Conservation (phyloP, 495 filamentous ascomycete genomes). For the Tuber brumale region DNA sequence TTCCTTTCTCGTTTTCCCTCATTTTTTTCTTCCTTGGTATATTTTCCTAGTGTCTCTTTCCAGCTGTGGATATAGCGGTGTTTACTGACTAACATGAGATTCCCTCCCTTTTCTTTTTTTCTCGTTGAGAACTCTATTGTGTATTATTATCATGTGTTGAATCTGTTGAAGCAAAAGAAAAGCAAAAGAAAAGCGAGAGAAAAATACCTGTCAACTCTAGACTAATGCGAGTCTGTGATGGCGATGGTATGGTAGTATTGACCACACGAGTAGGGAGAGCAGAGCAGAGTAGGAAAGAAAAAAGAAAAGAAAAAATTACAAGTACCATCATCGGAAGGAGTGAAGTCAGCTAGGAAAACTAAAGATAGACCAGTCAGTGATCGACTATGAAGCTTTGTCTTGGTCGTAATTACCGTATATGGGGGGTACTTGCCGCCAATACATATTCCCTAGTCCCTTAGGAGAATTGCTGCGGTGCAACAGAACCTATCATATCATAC, state of each 20-base stretch:
- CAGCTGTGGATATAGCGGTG: background rate
- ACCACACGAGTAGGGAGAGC: background rate
- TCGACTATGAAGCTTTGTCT: background rate
- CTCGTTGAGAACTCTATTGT: background rate
- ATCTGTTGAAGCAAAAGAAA: background rate
- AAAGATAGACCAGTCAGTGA: background rate
- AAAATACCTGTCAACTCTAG: background rate
- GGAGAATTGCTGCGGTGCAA: background rate
- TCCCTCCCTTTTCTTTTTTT: background rate
- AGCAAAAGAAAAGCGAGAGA: background rate
- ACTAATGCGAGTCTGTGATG: background rate
- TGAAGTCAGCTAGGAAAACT: background rate
- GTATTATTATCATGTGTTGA: background rate
- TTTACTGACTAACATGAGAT: background rate
- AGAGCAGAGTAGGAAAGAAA: background rate
- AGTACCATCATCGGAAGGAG: background rate
- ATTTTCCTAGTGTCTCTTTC: background rate
- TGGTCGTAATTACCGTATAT: background rate
- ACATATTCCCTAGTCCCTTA: background rate
- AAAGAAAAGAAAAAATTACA: background rate
- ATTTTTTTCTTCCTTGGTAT: background rate
- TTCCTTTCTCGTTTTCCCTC: background rate
- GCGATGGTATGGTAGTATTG: background rate
- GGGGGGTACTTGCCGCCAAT: background rate
- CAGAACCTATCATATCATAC: no score